Evolutionary conservation across 768 basidiomycete species (phyloP), one percentile per base, ranked within the genome.

Genomic region (Plicaturopsis crispa): DNA sequence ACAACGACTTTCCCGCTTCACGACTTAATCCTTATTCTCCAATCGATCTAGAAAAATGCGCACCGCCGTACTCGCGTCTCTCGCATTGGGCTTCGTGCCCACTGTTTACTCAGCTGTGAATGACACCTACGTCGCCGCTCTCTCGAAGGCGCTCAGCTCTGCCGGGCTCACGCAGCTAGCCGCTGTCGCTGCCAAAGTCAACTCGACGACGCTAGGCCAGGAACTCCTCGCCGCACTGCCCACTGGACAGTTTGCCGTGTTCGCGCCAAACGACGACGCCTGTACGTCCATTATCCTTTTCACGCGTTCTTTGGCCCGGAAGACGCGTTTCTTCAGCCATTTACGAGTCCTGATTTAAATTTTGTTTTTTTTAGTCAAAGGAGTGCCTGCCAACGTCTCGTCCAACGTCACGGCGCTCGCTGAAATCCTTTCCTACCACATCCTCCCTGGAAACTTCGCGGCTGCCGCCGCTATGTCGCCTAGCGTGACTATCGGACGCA

Each of bases 401-500:
- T 45, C 49, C 31, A 61, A 72, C 42, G 23, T 51, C 3, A 60
- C 55, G 12, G 35, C 47, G 16, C 48, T 81, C 8, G 66, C 72
- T 28, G 59, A 75, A 43, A 56, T 73, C 30, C 44, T 82, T 26
- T 60, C 74, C 4, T 80, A 79, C 52, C 79, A 80, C 52, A 54
- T 80, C 43, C 61, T 80, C 6, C 48, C 64, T 33, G 76, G 78
- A 18, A 62, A 75, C 42, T 70, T 77, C 53, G 39, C 42, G 4
- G n/a, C 21, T 12, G 12, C 6, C 34, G 35, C 42, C 26, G 34
- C 23, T 23, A 47, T 21, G 16, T 71, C 60, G 40, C 80, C 82
- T 2, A 75, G 72, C 47, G 63, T 68, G 45, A 83, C 81, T 0
- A 57, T 87, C 38, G 79, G 77, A 2, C 70, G 78, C 28, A 80